These are phyloP conservation scores for Dalbergia cochinchinensis DNA, from an alignment of 306 rosid genomes.

Conservation along the genomic window DNA sequence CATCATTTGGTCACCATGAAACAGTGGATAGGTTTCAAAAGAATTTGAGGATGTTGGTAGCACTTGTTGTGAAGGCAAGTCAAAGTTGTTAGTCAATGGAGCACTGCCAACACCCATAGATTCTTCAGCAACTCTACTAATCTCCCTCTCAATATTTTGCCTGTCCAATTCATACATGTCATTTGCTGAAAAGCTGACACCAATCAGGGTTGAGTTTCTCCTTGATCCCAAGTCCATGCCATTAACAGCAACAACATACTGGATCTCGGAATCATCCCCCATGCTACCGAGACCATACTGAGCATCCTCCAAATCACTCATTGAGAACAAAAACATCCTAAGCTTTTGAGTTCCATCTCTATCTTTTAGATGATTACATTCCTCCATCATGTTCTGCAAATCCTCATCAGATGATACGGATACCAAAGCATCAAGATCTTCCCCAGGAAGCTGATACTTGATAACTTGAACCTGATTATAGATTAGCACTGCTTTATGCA, in stretches of 20 bases:
- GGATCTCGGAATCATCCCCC: constrained; percentile 76
- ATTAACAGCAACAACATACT: constrained; percentile 81
- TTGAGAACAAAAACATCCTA: constrained; percentile 75
- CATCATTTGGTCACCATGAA: constrained; percentile 53
- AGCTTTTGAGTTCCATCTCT: constrained; percentile 67
- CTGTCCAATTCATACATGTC: constrained; percentile 51
- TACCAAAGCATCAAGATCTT: constrained; percentile 94
- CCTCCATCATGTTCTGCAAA: constrained; percentile 88
- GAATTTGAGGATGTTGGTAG: constrained; percentile 55
- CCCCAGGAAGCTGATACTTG: constrained; percentile 95
- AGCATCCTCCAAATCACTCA: constrained; percentile 71
- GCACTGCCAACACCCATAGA: constrained; percentile 45
- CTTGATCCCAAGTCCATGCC: constrained; percentile 75
- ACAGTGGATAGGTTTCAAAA: constrained; percentile 50
- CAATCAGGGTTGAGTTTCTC: constrained; percentile 54
- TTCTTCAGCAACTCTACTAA: constrained; percentile 45
- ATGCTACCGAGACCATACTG: constrained; percentile 62
- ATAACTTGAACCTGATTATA: constrained; percentile 68
- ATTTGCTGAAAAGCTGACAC: constrained; percentile 57
- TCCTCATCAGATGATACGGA: constrained; percentile 86
- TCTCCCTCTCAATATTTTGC: constrained; percentile 56
- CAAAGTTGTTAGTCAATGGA: constrained; percentile 30
- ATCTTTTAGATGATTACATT: constrained; percentile 61
- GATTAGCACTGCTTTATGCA: constrained; percentile 65
- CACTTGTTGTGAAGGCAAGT: constrained; percentile 43